Evolutionary conservation across 352 stramenopile species (phyloP), one percentile per base, ranked within the genome.

Genomic region (Globisporangium yorkense): DNA sequence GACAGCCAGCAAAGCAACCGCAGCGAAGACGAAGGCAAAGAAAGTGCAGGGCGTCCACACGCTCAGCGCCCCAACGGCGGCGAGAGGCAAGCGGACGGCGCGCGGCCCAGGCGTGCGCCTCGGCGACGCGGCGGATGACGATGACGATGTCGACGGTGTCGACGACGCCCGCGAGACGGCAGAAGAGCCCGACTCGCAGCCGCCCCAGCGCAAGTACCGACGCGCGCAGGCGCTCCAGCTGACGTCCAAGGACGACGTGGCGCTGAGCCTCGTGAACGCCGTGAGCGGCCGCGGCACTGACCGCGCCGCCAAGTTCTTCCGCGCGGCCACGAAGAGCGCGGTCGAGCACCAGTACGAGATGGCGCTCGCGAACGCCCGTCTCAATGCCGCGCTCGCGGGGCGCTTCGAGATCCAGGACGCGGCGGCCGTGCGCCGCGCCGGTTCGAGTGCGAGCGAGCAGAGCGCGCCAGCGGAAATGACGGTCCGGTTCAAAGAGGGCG

Each of bases 301-400:
- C 59, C 81, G 77, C 37, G 66, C 74, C 12, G 72, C 66, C 24
- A 93, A 93, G 61, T 96, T 96, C 56, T 91, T 94, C 48, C 82
- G 82, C 31, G 70, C 77, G 0, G 77, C 79, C 5, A 93, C 86
- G 15, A 84, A 84, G 44, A 84, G 67, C 12, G 86, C 86, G 20
- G 79, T 96, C 6, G 78, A 88, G 29, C 70, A 94, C 52, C 82
- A 96, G 63, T 92, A 96, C 62, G 71, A 87, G 53, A 68, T 88
- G 48, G 81, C 74, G 10, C 54, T 92, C 20, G 86, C 86, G 9
- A 96, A 73, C 24, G 79, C 86, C 15, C 67, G 86, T 2, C 63
- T 96, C 29, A 85, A 87, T 15, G 86, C 84, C 4, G 82, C 86
- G 8, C 74, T 92, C 7, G 55, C 58, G 1, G 67, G 67, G 18